Conservation (phyloP, 495 filamentous ascomycete species). For the Neurospora sp. region DNA sequence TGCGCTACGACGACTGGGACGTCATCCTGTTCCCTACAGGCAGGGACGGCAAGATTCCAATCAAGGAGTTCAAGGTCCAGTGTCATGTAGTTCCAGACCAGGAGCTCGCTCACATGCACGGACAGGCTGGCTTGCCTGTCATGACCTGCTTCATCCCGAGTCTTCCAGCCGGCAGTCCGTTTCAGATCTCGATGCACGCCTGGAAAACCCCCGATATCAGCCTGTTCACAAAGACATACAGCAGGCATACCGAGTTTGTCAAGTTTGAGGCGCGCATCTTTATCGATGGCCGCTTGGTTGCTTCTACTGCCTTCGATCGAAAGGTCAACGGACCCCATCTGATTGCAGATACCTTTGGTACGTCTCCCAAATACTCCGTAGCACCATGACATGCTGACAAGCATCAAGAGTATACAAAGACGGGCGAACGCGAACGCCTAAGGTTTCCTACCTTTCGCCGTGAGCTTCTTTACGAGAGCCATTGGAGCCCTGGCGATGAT, state of each 20-base stretch:
- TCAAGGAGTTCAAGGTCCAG: slow-evolving; percentile 80
- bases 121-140: slow-evolving; percentile 46
- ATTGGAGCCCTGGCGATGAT: slow-evolving; percentile 64
- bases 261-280: slow-evolving; percentile 61
- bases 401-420: slow-evolving; percentile 48
- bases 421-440: slow-evolving; percentile 52
- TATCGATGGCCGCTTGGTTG: slow-evolving; percentile 57
- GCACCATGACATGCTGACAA: not conserved
- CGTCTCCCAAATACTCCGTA: not conserved
- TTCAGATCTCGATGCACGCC: slow-evolving; percentile 71
- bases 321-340: slow-evolving; percentile 50
- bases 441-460: slow-evolving; percentile 66
- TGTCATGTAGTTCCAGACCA: slow-evolving; percentile 67
- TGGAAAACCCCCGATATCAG: slow-evolving; percentile 64
- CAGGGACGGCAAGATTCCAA: slow-evolving; percentile 45
- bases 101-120: slow-evolving; percentile 35
- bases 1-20: slow-evolving; percentile 85
- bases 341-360: slow-evolving; percentile 42
- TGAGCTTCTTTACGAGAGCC: slow-evolving; percentile 58
- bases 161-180: slow-evolving; percentile 46
- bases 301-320: slow-evolving; percentile 49
- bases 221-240: slow-evolving; percentile 48
- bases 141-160: slow-evolving; percentile 72
- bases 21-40: slow-evolving; percentile 63
- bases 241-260: slow-evolving; percentile 49